Percentiles rank a stretch among this genome's conserved stretches.
Conservation (phyloP, 2,329 filamentous ascomycete species). For the Eutypa lata region DNA sequence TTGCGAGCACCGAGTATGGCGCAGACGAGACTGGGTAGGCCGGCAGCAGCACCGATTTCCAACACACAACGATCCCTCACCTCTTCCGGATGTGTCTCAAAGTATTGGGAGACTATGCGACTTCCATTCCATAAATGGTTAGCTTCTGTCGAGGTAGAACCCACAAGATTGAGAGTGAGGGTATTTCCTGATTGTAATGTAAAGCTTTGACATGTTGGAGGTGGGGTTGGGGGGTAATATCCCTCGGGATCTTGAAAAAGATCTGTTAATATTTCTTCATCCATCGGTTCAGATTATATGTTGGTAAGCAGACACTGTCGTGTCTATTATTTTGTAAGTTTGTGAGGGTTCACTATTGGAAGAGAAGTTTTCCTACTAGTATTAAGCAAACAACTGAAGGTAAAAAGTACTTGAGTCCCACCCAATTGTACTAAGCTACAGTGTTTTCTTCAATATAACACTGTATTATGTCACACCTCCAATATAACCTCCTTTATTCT, state of each 20-base stretch:
- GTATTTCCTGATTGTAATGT: constrained; percentile 62
- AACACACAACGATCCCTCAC: constrained; percentile 70
- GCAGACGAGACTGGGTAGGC: constrained; percentile 76
- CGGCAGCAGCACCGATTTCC: constrained; percentile 86
- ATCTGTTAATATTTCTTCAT: constrained; percentile 16
- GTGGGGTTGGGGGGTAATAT: constrained; percentile 75
- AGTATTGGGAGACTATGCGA: constrained; percentile 71
- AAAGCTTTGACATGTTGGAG: constrained; percentile 71
- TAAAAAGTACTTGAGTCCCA: too few relatives aligned
- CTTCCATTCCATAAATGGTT: constrained; percentile 91
- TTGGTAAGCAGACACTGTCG: too few relatives aligned
- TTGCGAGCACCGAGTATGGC: constrained; percentile 67
- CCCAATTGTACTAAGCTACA: too few relatives aligned
- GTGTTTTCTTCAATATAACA: too few relatives aligned
- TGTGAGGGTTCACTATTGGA: too few relatives aligned
- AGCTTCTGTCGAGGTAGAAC: constrained; percentile 84
- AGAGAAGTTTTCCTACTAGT: not conserved
- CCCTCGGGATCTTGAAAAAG: constrained; percentile 79
- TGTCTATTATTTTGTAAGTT: too few relatives aligned
- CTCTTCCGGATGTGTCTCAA: constrained; percentile 66
- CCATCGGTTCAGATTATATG: constrained; percentile 9
- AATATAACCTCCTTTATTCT: too few relatives aligned
- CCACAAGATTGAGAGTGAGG: constrained; percentile 74
- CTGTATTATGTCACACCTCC: too few relatives aligned
- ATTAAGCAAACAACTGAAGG: too few relatives aligned